These are phyloP conservation scores for Stephanodiscus triporus DNA, from an alignment of 108 stramenopile species.

Conservation along the genomic window DNA sequence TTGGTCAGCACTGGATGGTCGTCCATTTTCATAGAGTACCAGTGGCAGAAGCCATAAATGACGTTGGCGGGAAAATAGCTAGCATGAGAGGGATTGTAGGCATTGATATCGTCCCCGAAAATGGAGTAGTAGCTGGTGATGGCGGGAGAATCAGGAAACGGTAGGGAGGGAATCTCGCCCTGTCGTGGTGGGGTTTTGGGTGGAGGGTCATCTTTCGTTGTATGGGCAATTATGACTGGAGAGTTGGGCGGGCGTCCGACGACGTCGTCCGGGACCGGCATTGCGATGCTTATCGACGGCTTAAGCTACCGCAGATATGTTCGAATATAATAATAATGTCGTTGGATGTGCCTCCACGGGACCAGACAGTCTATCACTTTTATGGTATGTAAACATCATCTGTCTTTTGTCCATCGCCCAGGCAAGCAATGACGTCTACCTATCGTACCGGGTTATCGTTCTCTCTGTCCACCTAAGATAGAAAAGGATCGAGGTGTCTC, in stretches of 20 bases:
- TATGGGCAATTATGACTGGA: not conserved
- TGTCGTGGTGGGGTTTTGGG: not conserved
- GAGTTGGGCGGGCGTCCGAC: not conserved
- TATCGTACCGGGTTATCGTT: too few species aligned
- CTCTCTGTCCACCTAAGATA: too few species aligned
- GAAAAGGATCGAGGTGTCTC: too few species aligned
- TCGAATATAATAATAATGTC: too few species aligned
- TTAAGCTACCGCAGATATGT: not conserved
- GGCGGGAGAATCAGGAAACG: not conserved
- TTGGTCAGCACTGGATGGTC: not conserved
- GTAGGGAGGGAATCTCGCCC: too few species aligned
- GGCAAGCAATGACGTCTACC: too few species aligned
- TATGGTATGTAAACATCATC: too few species aligned
- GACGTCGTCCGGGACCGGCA: not conserved
- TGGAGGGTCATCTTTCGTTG: not conserved
- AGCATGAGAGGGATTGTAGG: not conserved
- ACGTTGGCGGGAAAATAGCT: not conserved
- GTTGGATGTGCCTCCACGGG: too few species aligned
- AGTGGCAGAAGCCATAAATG: not conserved
- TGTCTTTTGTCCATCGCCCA: too few species aligned
- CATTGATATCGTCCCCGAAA: not conserved
- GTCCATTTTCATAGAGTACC: conserved; percentile 5
- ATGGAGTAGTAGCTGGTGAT: conserved; percentile 6
- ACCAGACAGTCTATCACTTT: too few species aligned
- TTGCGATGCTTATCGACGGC: not conserved